Conservation (phyloP, 768 basidiomycete species). For the Pisolithus sp. region DNA sequence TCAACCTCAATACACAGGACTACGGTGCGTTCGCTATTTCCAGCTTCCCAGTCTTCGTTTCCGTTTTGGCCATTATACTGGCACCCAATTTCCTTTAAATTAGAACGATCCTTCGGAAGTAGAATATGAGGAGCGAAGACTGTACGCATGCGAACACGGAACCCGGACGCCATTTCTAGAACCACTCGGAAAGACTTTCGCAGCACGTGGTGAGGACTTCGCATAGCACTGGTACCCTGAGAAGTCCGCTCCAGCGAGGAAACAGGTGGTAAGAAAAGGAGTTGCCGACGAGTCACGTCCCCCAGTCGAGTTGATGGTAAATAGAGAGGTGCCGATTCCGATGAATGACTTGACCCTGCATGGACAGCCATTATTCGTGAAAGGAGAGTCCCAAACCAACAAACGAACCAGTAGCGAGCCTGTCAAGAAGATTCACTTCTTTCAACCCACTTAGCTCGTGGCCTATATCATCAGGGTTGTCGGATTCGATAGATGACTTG, state of each 20-base stretch:
- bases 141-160: slow-evolving; percentile 90
- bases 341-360: slow-evolving; percentile 42
- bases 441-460: slow-evolving; percentile 45
- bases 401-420: slow-evolving; percentile 54
- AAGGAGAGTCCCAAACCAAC: not conserved
- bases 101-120: slow-evolving; percentile 37
- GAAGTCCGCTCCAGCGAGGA: slow-evolving; percentile 41
- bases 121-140: slow-evolving; percentile 85
- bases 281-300: slow-evolving; percentile 54
- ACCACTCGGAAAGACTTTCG: slow-evolving; percentile 84
- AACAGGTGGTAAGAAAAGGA: slow-evolving; percentile 56
- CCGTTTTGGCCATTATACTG: slow-evolving; percentile 20
- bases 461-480: slow-evolving; percentile 27
- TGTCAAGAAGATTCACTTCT: slow-evolving; percentile 64
- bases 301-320: slow-evolving; percentile 72
- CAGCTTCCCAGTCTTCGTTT: slow-evolving; percentile 49
- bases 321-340: slow-evolving; percentile 30
- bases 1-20: slow-evolving; percentile 91
- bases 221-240: slow-evolving; percentile 43
- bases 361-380: not conserved
- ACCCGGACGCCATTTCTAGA: slow-evolving; percentile 71
- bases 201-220: slow-evolving; percentile 56
- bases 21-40: slow-evolving; percentile 77
- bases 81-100: slow-evolving; percentile 26
- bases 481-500: not conserved